Percentiles rank a stretch among this genome's conserved stretches.
phyloP scores from a whole-genome alignment of 192 early-diverging fungal genomes.

The Lunasporangiospora selenospora region DNA sequence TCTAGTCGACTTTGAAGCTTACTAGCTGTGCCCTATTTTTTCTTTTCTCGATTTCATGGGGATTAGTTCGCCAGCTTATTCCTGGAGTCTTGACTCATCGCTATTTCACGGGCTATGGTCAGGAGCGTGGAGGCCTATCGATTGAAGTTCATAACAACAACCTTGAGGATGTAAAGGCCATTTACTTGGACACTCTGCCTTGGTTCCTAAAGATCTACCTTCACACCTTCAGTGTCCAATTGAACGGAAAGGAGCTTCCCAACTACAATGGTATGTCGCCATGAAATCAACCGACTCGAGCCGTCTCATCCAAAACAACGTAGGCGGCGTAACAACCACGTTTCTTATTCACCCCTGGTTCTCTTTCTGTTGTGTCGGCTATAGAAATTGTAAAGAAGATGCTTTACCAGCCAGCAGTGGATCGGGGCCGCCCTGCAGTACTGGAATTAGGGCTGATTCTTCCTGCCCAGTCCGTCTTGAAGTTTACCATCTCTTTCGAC shows the following conservation, averaged over 20 bases:
- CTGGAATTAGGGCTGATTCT: constrained; percentile 76
- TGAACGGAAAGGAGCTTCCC: constrained; percentile 34
- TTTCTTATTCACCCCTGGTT: not conserved
- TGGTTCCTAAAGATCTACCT: constrained; percentile 94
- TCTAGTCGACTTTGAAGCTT: not conserved
- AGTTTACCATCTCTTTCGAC: constrained; percentile 84
- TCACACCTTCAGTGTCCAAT: constrained; percentile 77
- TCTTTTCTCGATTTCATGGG: not conserved
- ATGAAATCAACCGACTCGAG: too few relatives aligned
- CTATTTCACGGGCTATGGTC: constrained; percentile 81
- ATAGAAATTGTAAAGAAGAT: constrained; percentile 61
- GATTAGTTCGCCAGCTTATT: constrained; percentile 25
- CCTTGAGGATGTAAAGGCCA: constrained; percentile 50
- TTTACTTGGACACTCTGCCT: constrained; percentile 82
- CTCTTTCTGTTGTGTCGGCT: not conserved
- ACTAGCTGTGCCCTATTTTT: not conserved
- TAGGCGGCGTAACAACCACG: not conserved
- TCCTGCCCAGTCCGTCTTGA: constrained; percentile 72
- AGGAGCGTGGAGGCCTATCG: constrained; percentile 84
- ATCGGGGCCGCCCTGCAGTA: constrained; percentile 81
- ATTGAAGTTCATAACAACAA: constrained; percentile 76
- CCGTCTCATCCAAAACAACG: too few relatives aligned
- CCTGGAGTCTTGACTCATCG: constrained; percentile 63
- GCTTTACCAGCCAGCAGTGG: constrained; percentile 79
- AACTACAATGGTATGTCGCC: too few relatives aligned